Conservation (phyloP, 331 rosid genomes). For the Pyracantha coccinea region DNA sequence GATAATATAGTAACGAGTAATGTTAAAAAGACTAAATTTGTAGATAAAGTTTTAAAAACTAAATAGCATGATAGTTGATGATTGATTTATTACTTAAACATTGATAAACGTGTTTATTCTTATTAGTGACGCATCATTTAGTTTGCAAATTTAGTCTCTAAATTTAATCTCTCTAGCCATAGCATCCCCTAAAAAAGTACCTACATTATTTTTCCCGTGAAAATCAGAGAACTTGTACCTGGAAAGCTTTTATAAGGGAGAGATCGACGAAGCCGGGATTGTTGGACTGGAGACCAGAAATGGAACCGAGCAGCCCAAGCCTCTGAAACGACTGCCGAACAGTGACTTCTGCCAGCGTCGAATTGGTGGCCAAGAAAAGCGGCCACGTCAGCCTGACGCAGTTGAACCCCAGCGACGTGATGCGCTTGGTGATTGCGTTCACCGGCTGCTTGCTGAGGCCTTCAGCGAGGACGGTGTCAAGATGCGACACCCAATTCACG, state of each 20-base stretch:
- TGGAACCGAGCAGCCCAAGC: conserved; percentile 42
- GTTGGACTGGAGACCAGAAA: conserved; percentile 64
- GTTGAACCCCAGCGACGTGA: conserved; percentile 66
- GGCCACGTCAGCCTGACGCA: conserved; percentile 98
- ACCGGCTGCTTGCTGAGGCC: conserved; percentile 77
- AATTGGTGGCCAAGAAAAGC: conserved; percentile 39
- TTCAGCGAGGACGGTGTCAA: conserved; percentile 64
- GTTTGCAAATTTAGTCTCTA: too few species aligned
- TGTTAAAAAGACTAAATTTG: rapidly evolving
- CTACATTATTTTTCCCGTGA: not conserved
- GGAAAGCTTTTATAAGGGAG: conserved; percentile 55
- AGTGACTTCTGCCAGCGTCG: conserved; percentile 46
- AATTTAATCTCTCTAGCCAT: too few species aligned
- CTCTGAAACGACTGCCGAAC: conserved; percentile 64
- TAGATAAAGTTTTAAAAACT: too few species aligned
- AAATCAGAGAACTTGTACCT: conserved; percentile 32
- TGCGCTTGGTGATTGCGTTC: conserved; percentile 33
- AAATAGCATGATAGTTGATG: too few species aligned
- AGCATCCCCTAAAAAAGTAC: too few species aligned
- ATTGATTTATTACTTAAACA: too few species aligned
- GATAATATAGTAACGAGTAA: rapidly evolving
- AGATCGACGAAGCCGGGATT: conserved; percentile 79
- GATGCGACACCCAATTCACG: conserved; percentile 79
- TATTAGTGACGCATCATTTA: too few species aligned
- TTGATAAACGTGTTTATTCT: too few species aligned